Evolutionary conservation across 371 early-diverging fungal species (phyloP).

Genomic region (Basidiobolus meristosporus): DNA sequence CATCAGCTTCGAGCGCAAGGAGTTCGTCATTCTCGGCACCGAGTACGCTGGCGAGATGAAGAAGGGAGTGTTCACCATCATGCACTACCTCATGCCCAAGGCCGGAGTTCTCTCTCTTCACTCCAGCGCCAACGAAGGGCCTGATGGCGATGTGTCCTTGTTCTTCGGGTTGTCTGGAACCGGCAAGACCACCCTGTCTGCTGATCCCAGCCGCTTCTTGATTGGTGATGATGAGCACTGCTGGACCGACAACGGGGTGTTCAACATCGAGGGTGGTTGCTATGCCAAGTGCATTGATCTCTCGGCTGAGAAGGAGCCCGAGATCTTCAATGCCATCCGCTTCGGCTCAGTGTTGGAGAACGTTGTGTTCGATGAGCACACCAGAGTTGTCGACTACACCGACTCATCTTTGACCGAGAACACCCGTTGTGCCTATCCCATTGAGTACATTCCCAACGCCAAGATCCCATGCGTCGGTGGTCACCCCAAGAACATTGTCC

Average conservation of each 20-base stretch:
- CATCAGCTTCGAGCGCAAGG: slow-evolving; percentile 63
- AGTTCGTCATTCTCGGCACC: slow-evolving; percentile 87
- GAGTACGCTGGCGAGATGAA: slow-evolving; percentile 99
- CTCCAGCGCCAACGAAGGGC: slow-evolving; percentile 90
- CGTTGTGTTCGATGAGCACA: slow-evolving; percentile 65
- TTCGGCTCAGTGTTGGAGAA: slow-evolving; percentile 93
- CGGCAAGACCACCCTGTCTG: slow-evolving; percentile 93
- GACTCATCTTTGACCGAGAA: slow-evolving; percentile 80
- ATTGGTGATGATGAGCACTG: slow-evolving; percentile 99
- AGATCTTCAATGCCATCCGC: slow-evolving; percentile 88
- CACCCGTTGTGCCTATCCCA: slow-evolving; percentile 96
- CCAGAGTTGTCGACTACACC: slow-evolving; percentile 75
- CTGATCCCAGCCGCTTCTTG: slow-evolving; percentile 79
- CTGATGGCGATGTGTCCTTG: slow-evolving; percentile 78
- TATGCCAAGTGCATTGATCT: slow-evolving; percentile 94
- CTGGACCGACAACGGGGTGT: slow-evolving; percentile 89
- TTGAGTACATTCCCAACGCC: slow-evolving; percentile 90
- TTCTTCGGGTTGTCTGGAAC: slow-evolving; percentile 97
- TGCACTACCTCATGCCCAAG: slow-evolving; percentile 97
- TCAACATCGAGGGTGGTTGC: slow-evolving; percentile 98
- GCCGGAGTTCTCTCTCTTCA: slow-evolving; percentile 90
- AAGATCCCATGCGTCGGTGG: slow-evolving; percentile 85
- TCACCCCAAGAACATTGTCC: slow-evolving; percentile 90
- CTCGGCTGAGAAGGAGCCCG: slow-evolving; percentile 91
- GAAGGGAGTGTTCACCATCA: slow-evolving; percentile 93